Conservation (phyloP, 1,139 yeast species). For the Scheffersomyces illinoinensis region DNA sequence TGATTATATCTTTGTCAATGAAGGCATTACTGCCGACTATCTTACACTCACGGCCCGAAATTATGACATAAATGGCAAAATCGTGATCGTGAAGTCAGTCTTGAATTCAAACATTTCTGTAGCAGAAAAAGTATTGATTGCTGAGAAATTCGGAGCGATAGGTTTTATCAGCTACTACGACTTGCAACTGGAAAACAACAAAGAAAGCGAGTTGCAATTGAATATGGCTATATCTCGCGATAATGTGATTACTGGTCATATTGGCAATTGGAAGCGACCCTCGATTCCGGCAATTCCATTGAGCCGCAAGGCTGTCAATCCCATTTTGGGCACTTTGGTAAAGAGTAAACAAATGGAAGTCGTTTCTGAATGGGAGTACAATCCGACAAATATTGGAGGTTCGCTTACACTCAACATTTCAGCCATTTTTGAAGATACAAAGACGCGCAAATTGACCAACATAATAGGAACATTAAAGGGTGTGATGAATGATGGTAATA, state of each 20-base stretch:
- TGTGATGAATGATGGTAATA: conserved; percentile 42
- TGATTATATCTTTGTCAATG: conserved; percentile 31
- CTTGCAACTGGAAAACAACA: conserved; percentile 8
- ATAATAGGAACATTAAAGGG: conserved; percentile 40
- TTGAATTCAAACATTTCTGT: conserved; percentile 15
- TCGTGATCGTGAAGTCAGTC: conserved; percentile 30
- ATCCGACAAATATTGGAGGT: conserved; percentile 17
- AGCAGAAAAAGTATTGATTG: conserved; percentile 28
- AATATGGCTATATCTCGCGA: conserved; percentile 24
- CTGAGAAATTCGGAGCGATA: conserved; percentile 28
- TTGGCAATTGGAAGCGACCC: conserved; percentile 12
- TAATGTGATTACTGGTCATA: conserved; percentile 14
- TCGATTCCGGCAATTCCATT: conserved; percentile 38
- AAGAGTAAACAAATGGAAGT: conserved; percentile 5
- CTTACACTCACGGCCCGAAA: conserved; percentile 18
- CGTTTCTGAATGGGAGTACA: conserved; percentile 28
- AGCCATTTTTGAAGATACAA: conserved; percentile 14
- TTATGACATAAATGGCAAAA: conserved; percentile 23
- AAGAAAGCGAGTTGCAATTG: conserved; percentile 9
- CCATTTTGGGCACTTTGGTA: conserved; percentile 32
- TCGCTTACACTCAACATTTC: conserved; percentile 20
- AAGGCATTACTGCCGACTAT: conserved; percentile 34
- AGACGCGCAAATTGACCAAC: conserved; percentile 27
- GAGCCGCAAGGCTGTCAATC: conserved; percentile 30
- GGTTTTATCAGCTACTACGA: conserved; percentile 32